Evolutionary conservation across 306 rosid genomes (phyloP), one percentile per base, ranked within the genome.

Genomic region (Cicer chorassanicum): DNA sequence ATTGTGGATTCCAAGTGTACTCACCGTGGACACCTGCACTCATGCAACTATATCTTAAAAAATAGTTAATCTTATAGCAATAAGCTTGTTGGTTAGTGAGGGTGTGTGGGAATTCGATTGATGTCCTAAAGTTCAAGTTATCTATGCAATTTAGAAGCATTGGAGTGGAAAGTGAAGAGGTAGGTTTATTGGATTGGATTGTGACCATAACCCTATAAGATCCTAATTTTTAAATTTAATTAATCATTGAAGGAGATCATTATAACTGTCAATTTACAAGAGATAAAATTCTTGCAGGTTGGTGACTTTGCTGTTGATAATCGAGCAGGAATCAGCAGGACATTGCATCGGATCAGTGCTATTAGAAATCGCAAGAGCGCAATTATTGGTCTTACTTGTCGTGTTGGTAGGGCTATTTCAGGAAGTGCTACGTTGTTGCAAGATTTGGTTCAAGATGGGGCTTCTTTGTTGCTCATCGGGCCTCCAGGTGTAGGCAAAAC

Each of bases 401-500:
- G 97, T 73, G 96, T 90, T 80, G 98, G 96, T 61, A 81, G 99
- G 73, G 99, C 93, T 51, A 87, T 93, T 82, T 87, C 96, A 2
- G 97, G 96, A 62, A 91, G 88, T 86, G 97, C 94, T 53, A 82
- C 76, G 78, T 85, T 93, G 84, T 84, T 93, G 84, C 85, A 77
- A 77, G 97, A 89, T 85, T 88, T 93, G 88, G 88, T 91, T 82
- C 89, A 90, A 78, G 94, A 89, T n/a, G 97, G 97, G 24, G 78
- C 91, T 81, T 93, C 98, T 72, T 84, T 93, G 86, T 84, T 91
- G 85, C 91, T 93, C 64, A 93, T 91, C 81, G 98, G 97, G 18
- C 98, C 98, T 81, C 98, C 97, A 11, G 98, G 98, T 56, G 97
- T 91, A 18, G 97, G 97, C 75, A 93, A 93, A 86, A 91, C 98